Conservation (phyloP, 495 filamentous ascomycete genomes). For the Recurvomyces mirabilis region DNA sequence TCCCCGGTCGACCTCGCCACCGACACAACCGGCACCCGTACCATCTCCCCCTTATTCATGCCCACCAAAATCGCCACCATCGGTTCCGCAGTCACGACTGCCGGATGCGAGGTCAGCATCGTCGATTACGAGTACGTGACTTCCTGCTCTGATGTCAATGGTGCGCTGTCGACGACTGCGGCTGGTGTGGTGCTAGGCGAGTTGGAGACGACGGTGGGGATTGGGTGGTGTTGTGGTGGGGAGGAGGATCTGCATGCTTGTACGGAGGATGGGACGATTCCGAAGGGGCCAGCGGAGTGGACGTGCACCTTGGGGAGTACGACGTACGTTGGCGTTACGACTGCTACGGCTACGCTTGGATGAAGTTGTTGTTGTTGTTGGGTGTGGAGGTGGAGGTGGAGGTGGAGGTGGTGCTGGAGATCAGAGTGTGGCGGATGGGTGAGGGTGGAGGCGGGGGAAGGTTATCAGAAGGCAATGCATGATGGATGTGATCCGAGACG, state of each 20-base stretch:
- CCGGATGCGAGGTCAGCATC: constrained; percentile 1
- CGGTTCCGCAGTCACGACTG: not conserved
- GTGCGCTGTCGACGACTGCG: not conserved
- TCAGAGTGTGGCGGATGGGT: no score
- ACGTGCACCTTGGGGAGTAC: constrained; percentile 3
- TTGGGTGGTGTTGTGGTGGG: constrained; percentile 9
- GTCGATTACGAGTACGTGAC: not conserved
- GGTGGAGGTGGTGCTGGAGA: no score
- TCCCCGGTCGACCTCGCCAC: not conserved
- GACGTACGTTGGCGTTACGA: constrained; percentile 2
- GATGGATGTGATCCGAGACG: no score
- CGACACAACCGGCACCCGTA: constrained; percentile 2
- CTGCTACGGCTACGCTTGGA: constrained; percentile 7
- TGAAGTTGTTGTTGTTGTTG: no score
- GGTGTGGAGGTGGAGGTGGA: no score
- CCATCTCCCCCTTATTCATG: constrained; percentile 1
- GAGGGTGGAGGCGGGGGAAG: no score
- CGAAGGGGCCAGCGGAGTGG: constrained; percentile 2
- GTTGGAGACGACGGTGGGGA: not conserved
- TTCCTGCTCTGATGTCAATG: not conserved
- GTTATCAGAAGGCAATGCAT: no score
- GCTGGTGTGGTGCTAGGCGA: not conserved
- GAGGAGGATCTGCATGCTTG: constrained; percentile 3
- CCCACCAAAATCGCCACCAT: not conserved
- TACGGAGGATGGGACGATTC: constrained; percentile 1